Evolutionary conservation across 805 yeast genomes (phyloP), one percentile per base, ranked within the genome.

Genomic region (Candida andamanensis): DNA sequence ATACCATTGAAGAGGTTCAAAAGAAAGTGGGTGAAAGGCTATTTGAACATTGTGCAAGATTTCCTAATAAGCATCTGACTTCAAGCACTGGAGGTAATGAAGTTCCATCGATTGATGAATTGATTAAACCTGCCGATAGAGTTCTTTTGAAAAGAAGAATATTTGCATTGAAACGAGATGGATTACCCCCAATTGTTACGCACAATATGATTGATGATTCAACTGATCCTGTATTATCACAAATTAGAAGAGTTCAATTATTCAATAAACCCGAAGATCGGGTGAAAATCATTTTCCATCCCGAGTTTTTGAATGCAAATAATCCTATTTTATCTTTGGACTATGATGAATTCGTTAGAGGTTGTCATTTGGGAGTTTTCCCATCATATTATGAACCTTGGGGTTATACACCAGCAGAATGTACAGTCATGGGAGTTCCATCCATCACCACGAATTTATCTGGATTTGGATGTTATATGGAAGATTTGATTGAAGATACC

Each of bases 341-440:
- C 59, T 90, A 90, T 58, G 98, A 90, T 56, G 98, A 90, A 58
- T 90, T 90, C 58, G 98, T 90, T 28, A 76, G 98, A 46, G 98
- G 98, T 40, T 89, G 97, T 57, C 97, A 90, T 60, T 67, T 92
- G 58, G 98, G 98, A 57, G 95, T 90, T 31, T 90, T 90, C 80
- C 98, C 98, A 30, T 86, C 96, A 0, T 90, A 90, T 63, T 90
- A 90, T 55, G 98, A 90, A 63, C 98, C 98, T 4, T 90, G 98
- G 98, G 98, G 98, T 24, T 90, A 90, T 60, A 90, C 98, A 2
- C 98, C 98, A 3, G 97, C 97, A 6, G 98, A 90, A 58, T 92
- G 98, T 67, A 90, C 98, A 0, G 98, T 92, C 15, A 90, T 90
- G 98, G 98, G 98, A 35, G 95, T 92, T 38, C 98, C 98, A 12